Percentiles rank a stretch among this genome's conserved stretches.
Evolutionary conservation across 108 stramenopile genomes (phyloP).

Genomic region (Pseudonitzschia pungens): DNA sequence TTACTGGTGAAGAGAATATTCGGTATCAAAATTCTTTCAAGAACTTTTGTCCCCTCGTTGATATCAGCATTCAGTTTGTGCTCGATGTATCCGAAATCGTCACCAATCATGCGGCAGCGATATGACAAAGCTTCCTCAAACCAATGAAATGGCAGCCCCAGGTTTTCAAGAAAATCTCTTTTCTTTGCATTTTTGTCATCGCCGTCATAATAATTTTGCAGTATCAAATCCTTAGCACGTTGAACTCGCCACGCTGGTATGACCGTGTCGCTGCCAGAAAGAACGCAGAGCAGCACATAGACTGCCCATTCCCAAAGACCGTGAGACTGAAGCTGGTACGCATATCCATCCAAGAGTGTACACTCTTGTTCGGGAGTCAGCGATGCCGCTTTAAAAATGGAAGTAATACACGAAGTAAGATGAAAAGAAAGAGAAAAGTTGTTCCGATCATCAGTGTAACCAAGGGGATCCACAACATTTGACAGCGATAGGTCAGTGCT

Average conservation of each 20-base stretch:
- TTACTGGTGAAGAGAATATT: conserved; percentile 51
- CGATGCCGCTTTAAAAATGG: conserved; percentile 36
- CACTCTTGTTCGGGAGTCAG: conserved; percentile 47
- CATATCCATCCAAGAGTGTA: conserved; percentile 52
- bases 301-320: conserved; percentile 85
- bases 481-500: conserved; percentile 9
- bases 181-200: conserved; percentile 26
- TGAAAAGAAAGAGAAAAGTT: conserved; percentile 46
- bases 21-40: conserved; percentile 60
- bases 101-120: conserved; percentile 41
- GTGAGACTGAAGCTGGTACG: conserved; percentile 55
- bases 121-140: conserved; percentile 61
- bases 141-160: conserved; percentile 66
- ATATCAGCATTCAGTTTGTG: conserved; percentile 43
- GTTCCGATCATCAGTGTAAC: conserved; percentile 16
- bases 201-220: conserved; percentile 36
- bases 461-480: conserved; percentile 28
- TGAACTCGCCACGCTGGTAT: conserved; percentile 11
- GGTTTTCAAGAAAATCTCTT: conserved; percentile 51
- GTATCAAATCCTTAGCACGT: conserved; percentile 55
- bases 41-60: conserved; percentile 22
- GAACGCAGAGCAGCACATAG: conserved; percentile 55
- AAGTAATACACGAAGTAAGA: conserved; percentile 53
- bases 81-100: conserved; percentile 42
- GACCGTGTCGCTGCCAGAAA: conserved; percentile 9